Evolutionary conservation across 179 eudicot genomes (phyloP).

Genomic region (Beta macrorhiza): DNA sequence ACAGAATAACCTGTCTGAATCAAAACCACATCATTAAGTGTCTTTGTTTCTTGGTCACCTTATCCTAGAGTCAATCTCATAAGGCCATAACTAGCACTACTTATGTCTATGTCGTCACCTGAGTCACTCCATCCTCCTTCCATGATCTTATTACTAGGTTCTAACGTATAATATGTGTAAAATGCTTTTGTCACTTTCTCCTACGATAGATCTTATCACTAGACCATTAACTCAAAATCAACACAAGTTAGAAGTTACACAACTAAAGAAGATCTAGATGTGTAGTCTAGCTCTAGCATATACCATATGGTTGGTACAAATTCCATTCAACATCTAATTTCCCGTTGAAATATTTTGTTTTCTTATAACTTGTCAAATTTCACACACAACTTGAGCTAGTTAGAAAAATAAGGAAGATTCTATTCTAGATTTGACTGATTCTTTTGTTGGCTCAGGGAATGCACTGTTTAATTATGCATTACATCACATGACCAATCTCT

Average conservation of each 20-base stretch:
- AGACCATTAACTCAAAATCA: not conserved
- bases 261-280: slow-evolving; percentile 11
- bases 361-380: not conserved
- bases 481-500: slow-evolving; percentile 39
- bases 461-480: slow-evolving; percentile 27
- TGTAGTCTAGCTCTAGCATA: not conserved
- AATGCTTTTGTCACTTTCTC: not conserved
- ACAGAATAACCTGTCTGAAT: not conserved
- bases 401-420: slow-evolving; percentile 44
- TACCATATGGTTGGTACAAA: not conserved
- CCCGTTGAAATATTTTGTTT: slow-evolving; percentile 20
- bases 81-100: slow-evolving; percentile 2
- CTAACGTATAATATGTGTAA: not conserved
- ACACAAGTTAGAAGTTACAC: not conserved
- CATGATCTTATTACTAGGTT: slow-evolving; percentile 11
- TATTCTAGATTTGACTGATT: slow-evolving; percentile 40
- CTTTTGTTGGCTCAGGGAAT: slow-evolving; percentile 28
- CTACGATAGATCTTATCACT: not conserved
- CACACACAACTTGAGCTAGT: not conserved
- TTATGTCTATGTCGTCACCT: slow-evolving; percentile 1
- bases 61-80: slow-evolving; percentile 12
- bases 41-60: slow-evolving; percentile 11
- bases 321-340: slow-evolving; percentile 12
- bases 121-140: not conserved
- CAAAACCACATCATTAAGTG: not conserved